Evolutionary conservation across 306 rosid species (phyloP).

Genomic region (Aeschynomene evenia): DNA sequence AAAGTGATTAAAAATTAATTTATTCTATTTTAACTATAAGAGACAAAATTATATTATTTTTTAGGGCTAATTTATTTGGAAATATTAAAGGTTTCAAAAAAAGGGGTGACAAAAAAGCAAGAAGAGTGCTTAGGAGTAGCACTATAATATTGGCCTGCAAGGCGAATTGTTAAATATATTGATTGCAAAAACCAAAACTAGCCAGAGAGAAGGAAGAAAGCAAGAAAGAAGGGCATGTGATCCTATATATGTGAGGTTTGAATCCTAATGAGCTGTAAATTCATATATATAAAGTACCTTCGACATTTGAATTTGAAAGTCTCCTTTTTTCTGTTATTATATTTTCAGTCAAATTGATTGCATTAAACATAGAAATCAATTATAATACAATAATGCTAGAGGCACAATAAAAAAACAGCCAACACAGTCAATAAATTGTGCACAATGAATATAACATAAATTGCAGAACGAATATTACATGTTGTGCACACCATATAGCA

Average conservation of each 20-base stretch:
- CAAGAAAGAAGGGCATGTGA: constrained; percentile 49
- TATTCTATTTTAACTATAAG: too few relatives aligned
- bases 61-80: too few relatives aligned
- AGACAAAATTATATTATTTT: too few relatives aligned
- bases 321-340: not conserved
- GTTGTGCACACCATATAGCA: too few relatives aligned
- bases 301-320: constrained; percentile 24
- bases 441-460: too few relatives aligned
- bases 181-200: not conserved
- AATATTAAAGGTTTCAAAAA: not conserved
- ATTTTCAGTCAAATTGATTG: constrained; percentile 15
- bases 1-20: too few relatives aligned
- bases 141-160: not conserved
- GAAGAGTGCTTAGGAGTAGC: not conserved
- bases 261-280: constrained; percentile 41
- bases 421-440: too few relatives aligned
- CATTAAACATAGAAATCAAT: constrained; percentile 1
- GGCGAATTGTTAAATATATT: not conserved
- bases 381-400: constrained; percentile 38
- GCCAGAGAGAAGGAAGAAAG: not conserved
- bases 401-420: too few relatives aligned
- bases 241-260: constrained; percentile 26
- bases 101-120: not conserved
- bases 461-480: too few relatives aligned
- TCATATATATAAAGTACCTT: constrained; percentile 29